These are phyloP conservation scores for Pseudogymnoascus verrucosus DNA, from an alignment of 2,329 filamentous ascomycete genomes.

Conservation along the genomic window DNA sequence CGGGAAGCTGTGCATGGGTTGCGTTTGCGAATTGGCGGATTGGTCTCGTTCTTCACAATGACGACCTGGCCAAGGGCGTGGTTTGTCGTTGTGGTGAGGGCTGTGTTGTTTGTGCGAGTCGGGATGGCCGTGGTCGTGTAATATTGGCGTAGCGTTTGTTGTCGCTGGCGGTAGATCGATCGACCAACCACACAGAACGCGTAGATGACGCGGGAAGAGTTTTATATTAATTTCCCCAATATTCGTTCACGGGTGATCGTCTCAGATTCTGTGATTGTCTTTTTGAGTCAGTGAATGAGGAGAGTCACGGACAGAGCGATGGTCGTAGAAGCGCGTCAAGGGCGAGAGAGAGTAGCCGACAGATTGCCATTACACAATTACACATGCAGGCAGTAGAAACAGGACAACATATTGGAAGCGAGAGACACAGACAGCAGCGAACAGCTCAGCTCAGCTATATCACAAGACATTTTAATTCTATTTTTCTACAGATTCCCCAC, in stretches of 20 bases:
- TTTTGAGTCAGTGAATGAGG: slow-evolving; percentile 5
- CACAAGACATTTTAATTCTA: slow-evolving; percentile 4
- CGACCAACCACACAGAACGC: slow-evolving; percentile 5
- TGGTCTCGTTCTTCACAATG: background rate
- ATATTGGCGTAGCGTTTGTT: slow-evolving; percentile 7
- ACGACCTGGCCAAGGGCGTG: background rate
- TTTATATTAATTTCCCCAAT: slow-evolving; percentile 4
- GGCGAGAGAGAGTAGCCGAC: background rate
- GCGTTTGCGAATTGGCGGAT: background rate
- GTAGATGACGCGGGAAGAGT: slow-evolving; percentile 3
- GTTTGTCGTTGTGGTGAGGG: background rate
- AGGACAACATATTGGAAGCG: background rate
- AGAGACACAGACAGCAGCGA: background rate
- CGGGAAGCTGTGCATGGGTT: slow-evolving; percentile 5
- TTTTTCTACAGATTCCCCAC: slow-evolving; percentile 3
- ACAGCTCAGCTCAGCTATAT: background rate
- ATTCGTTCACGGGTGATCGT: background rate
- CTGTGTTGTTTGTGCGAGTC: slow-evolving; percentile 5
- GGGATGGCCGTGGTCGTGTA: slow-evolving; percentile 1
- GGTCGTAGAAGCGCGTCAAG: slow-evolving; percentile 7
- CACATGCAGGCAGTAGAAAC: background rate
- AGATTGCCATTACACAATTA: background rate
- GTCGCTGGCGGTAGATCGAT: background rate
- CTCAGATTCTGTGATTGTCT: background rate
- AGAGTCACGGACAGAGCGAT: background rate